Conservation (phyloP, 768 basidiomycete genomes). For the Leccinum barrowsii region DNA sequence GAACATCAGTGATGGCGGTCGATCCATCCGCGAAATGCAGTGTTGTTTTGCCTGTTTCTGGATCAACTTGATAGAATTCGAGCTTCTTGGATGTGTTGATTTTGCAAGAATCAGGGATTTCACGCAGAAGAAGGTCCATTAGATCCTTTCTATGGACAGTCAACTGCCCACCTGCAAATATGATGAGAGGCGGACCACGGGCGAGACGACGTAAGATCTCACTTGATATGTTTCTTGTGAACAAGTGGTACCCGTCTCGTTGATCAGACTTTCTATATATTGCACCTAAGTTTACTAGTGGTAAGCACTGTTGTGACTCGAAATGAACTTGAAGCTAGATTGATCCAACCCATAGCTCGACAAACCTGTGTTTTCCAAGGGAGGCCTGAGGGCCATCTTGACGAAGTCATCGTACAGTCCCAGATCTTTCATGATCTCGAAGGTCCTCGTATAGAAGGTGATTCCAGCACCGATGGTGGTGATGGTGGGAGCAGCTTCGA, state of each 20-base stretch:
- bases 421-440: slow-evolving; percentile 38
- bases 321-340: not conserved
- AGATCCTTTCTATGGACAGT: slow-evolving; percentile 38
- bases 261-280: slow-evolving; percentile 35
- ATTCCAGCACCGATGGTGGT: slow-evolving; percentile 46
- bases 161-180: slow-evolving; percentile 25
- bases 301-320: not conserved
- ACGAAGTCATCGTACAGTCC: slow-evolving; percentile 36
- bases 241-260: slow-evolving; percentile 28
- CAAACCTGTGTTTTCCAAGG: slow-evolving; percentile 22
- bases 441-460: slow-evolving; percentile 44
- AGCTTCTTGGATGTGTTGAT: slow-evolving; percentile 37
- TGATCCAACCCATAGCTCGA: not conserved
- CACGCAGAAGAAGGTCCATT: slow-evolving; percentile 30
- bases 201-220: not conserved
- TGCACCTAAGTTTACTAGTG: slow-evolving; percentile 14
- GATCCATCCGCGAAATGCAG: slow-evolving; percentile 39
- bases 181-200: not conserved
- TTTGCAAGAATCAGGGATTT: slow-evolving; percentile 26
- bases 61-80: slow-evolving; percentile 22
- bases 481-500: slow-evolving; percentile 39
- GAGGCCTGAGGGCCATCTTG: slow-evolving; percentile 12
- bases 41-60: slow-evolving; percentile 22
- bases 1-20: slow-evolving; percentile 34
- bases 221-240: slow-evolving; percentile 25